These are phyloP conservation scores for Saturnispora zaruensis DNA, from an alignment of 805 yeast genomes.

Conservation along the genomic window DNA sequence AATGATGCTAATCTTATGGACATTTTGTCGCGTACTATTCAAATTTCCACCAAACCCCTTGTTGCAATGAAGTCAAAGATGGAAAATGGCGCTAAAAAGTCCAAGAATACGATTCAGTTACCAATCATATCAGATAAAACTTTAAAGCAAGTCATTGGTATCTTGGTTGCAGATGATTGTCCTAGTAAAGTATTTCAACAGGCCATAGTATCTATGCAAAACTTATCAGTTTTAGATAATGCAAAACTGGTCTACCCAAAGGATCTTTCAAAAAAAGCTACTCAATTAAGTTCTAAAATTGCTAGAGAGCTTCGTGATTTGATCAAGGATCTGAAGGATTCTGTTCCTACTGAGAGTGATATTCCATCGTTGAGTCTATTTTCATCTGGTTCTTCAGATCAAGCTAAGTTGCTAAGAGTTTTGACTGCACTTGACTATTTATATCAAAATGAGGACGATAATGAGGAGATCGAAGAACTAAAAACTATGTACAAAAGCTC, in stretches of 20 bases:
- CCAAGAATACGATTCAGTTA: conserved; percentile 29
- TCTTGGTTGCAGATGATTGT: conserved; percentile 75
- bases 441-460: conserved; percentile 39
- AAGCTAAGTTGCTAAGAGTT: conserved; percentile 77
- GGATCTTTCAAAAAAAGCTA: conserved; percentile 60
- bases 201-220: conserved; percentile 72
- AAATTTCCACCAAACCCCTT: conserved; percentile 69
- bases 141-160: conserved; percentile 53
- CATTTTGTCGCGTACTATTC: conserved; percentile 62
- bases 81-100: conserved; percentile 23
- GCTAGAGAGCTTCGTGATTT: conserved; percentile 47
- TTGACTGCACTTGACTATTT: conserved; percentile 83
- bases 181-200: conserved; percentile 79
- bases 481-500: conserved; percentile 56
- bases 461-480: conserved; percentile 38
- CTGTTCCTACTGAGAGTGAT: conserved; percentile 36
- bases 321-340: conserved; percentile 34
- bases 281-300: conserved; percentile 45
- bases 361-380: conserved; percentile 48
- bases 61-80: conserved; percentile 38
- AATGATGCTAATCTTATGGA: conserved; percentile 75
- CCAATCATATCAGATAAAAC: conserved; percentile 60
- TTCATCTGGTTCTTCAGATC: conserved; percentile 75
- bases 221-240: conserved; percentile 51
- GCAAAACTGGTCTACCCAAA: conserved; percentile 58